Evolutionary conservation across 495 filamentous ascomycete genomes (phyloP).

Genomic region (Tuber aestivum): DNA sequence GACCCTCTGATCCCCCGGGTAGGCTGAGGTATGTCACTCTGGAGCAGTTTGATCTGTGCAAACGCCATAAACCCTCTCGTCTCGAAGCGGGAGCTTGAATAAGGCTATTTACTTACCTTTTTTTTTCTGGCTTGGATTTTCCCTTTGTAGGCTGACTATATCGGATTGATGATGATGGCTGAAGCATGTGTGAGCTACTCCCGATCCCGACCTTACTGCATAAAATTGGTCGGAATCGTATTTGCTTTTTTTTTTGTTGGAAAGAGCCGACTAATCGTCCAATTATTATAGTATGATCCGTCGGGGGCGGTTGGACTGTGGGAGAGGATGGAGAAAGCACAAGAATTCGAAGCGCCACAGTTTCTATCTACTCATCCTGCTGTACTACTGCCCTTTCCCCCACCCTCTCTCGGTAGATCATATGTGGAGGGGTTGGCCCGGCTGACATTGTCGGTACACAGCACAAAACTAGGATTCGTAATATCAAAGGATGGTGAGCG

Average conservation of each 20-base stretch:
- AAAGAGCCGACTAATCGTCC: constrained; percentile 45
- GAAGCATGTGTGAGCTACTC: constrained; percentile 43
- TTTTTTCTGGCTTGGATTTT: neutral
- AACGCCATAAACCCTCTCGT: neutral
- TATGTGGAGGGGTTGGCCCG: neutral
- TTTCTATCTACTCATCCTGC: constrained; percentile 84
- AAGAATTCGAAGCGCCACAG: constrained; percentile 58
- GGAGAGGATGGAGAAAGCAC: constrained; percentile 64
- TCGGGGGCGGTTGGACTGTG: constrained; percentile 66
- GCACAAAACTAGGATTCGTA: constrained; percentile 62
- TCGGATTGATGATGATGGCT: constrained; percentile 68
- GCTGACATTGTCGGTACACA: constrained; percentile 42
- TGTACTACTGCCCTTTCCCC: constrained; percentile 46
- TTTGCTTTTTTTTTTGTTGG: constrained; percentile 54
- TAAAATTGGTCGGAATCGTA: neutral
- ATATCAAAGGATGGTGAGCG: constrained; percentile 57
- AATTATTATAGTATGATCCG: constrained; percentile 58
- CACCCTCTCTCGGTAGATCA: neutral
- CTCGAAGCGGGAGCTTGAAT: neutral
- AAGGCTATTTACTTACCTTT: neutral
- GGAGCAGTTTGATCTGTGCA: neutral
- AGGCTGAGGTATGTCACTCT: constrained; percentile 47
- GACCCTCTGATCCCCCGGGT: neutral
- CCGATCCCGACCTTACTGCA: constrained; percentile 19
- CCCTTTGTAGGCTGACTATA: constrained; percentile 68